A percentile compares a stretch with the other conserved stretches of the same genome.
phyloP scores from a whole-genome alignment of 495 filamentous ascomycete species.

The Podospora pseudoanserina region DNA sequence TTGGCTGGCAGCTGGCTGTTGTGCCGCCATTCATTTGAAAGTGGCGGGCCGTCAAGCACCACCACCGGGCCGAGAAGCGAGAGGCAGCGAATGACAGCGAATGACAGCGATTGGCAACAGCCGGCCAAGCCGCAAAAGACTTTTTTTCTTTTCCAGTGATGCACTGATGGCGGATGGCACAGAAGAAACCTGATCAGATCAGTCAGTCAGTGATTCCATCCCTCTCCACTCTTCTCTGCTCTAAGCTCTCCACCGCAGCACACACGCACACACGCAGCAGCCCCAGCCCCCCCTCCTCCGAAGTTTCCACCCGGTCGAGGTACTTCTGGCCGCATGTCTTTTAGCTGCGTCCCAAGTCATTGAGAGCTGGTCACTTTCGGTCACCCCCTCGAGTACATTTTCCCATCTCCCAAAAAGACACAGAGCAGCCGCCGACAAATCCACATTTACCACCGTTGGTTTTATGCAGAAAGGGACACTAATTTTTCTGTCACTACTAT shows the following conservation, averaged over 20 bases:
- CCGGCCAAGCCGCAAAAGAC: constrained; percentile 1
- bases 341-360: constrained; percentile 26
- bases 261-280: constrained; percentile 7
- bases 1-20: neutral
- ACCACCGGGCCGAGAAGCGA: constrained; percentile 7
- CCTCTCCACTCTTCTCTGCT: constrained; percentile 18
- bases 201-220: constrained; percentile 4
- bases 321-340: constrained; percentile 29
- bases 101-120: neutral
- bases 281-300: constrained; percentile 21
- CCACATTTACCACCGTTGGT: constrained; percentile 24
- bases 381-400: constrained; percentile 24
- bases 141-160: neutral
- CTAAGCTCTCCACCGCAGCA: constrained; percentile 6
- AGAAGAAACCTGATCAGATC: constrained; percentile 27
- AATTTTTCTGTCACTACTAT: too few species aligned
- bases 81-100: neutral
- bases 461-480: constrained; percentile 23
- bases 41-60: constrained; percentile 14
- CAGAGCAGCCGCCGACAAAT: constrained; percentile 13
- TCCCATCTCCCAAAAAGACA: constrained; percentile 13
- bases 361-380: constrained; percentile 27
- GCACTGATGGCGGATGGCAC: constrained; percentile 4
- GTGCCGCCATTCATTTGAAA: neutral
- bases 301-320: constrained; percentile 22